Evolutionary conservation across 331 rosid species (phyloP).

Genomic region (Phaseolus coccineus): DNA sequence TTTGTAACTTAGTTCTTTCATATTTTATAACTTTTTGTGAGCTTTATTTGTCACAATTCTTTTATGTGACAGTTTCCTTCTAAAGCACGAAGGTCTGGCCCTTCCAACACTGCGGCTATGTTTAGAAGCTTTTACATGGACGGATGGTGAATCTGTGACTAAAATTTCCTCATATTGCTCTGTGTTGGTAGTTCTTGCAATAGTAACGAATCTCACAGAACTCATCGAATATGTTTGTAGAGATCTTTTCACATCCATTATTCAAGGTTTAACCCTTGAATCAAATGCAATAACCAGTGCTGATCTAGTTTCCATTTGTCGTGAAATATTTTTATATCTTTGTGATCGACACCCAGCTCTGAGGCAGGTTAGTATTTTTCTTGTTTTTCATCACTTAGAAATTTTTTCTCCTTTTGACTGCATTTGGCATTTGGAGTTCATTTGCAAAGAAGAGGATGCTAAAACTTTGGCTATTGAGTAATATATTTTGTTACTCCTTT

Average conservation of each 20-base stretch:
- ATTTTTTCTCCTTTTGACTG: not conserved
- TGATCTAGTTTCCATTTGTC: constrained; percentile 86
- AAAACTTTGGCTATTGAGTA: constrained; percentile 2
- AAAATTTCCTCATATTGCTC: constrained; percentile 82
- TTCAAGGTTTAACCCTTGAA: constrained; percentile 88
- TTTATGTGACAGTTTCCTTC: constrained; percentile 71
- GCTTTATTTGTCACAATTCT: constrained; percentile 34
- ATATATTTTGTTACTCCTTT: constrained; percentile 27
- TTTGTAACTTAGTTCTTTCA: constrained; percentile 26
- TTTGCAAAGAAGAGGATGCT: constrained; percentile 12
- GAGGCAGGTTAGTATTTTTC: constrained; percentile 73
- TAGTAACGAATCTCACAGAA: constrained; percentile 65
- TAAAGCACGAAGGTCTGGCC: constrained; percentile 79
- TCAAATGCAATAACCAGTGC: constrained; percentile 92
- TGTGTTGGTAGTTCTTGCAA: constrained; percentile 65
- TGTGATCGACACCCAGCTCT: constrained; percentile 89
- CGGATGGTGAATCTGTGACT: constrained; percentile 86
- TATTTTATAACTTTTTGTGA: constrained; percentile 32
- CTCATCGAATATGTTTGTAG: constrained; percentile 77
- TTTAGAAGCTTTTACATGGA: constrained; percentile 85
- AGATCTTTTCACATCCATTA: constrained; percentile 86
- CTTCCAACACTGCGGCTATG: constrained; percentile 75
- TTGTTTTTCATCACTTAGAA: not conserved
- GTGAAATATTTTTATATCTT: constrained; percentile 86
- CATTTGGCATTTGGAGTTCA: constrained; percentile 26